phyloP scores from a whole-genome alignment of 495 filamentous ascomycete species.

The Friedmanniomyces endolithicus region DNA sequence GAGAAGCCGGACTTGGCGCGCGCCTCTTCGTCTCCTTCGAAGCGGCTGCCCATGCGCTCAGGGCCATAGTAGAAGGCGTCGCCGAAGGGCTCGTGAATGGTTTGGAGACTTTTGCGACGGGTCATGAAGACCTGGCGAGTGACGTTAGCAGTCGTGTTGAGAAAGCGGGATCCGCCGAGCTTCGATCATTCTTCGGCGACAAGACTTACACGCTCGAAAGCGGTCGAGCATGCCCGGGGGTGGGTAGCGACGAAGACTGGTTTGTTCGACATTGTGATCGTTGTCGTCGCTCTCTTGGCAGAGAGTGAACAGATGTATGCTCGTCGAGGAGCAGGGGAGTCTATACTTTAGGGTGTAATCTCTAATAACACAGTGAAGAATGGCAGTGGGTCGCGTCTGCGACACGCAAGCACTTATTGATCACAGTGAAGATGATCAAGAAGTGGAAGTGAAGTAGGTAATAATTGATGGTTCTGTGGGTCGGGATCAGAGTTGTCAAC shows the following conservation, averaged over 20 bases:
- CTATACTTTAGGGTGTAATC: not conserved
- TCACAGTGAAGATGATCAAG: not conserved
- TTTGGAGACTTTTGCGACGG: constrained; percentile 59
- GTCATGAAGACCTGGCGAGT: constrained; percentile 82
- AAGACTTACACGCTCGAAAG: constrained; percentile 72
- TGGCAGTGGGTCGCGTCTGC: not conserved
- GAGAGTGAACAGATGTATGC: not conserved
- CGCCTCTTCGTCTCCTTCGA: constrained; percentile 55
- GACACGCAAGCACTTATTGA: not conserved
- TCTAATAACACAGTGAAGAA: constrained; percentile 7
- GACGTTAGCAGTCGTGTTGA: not conserved
- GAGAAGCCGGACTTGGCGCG: constrained; percentile 64
- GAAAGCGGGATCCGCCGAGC: not conserved
- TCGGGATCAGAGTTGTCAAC: not conserved
- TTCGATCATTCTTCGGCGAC: not conserved
- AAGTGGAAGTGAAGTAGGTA: not conserved
- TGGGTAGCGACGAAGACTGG: constrained; percentile 90
- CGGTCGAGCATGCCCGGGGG: constrained; percentile 85
- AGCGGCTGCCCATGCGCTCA: constrained; percentile 67
- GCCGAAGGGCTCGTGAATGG: constrained; percentile 89
- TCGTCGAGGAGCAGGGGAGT: not conserved
- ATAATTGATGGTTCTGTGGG: not conserved
- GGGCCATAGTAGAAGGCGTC: constrained; percentile 94
- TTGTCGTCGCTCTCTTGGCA: not conserved
- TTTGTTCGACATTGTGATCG: constrained; percentile 50